phyloP scores from a whole-genome alignment of 352 stramenopile species.

The Phytopythium boreale region DNA sequence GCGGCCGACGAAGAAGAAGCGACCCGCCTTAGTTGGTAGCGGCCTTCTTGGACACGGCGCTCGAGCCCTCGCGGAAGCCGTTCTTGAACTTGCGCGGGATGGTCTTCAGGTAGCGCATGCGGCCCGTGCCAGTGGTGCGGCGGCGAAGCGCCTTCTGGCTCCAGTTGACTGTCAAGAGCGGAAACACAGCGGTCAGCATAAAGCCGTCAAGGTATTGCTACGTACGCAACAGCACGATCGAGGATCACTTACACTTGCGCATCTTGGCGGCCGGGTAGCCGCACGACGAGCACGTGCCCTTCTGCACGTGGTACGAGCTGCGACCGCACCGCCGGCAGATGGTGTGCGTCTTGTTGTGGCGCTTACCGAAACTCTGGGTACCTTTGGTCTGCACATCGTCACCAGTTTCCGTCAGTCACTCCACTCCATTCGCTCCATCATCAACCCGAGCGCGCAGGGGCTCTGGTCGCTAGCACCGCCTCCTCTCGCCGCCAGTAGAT shows the following conservation, averaged over 20 bases:
- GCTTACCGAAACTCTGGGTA: slow-evolving; percentile 99
- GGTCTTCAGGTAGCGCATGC: slow-evolving; percentile 99
- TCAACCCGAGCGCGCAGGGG: no score
- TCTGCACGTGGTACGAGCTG: slow-evolving; percentile 99
- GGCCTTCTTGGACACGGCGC: slow-evolving; percentile 86
- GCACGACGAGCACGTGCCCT: slow-evolving; percentile 98
- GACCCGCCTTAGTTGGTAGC: slow-evolving; percentile 81
- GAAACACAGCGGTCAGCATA: no score
- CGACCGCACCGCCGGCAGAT: slow-evolving; percentile 98
- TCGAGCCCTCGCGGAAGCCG: slow-evolving; percentile 96
- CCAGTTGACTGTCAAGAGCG: slow-evolving; percentile 90
- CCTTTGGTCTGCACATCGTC: slow-evolving; percentile 95
- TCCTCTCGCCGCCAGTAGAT: neutral
- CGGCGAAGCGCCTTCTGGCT: slow-evolving; percentile 97
- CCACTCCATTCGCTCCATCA: neutral
- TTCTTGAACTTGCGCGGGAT: slow-evolving; percentile 99
- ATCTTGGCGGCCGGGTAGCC: slow-evolving; percentile 98
- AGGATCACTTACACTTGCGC: slow-evolving; percentile 87
- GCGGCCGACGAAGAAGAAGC: slow-evolving; percentile 2
- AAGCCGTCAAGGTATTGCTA: no score
- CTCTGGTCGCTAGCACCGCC: neutral
- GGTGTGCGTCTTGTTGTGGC: slow-evolving; percentile 99
- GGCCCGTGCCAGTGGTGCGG: slow-evolving; percentile 95
- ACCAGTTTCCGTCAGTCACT: slow-evolving; percentile 15
- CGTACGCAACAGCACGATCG: neutral